Evolutionary conservation across 108 stramenopile genomes (phyloP).

Genomic region (Poteriospumella lacustris): DNA sequence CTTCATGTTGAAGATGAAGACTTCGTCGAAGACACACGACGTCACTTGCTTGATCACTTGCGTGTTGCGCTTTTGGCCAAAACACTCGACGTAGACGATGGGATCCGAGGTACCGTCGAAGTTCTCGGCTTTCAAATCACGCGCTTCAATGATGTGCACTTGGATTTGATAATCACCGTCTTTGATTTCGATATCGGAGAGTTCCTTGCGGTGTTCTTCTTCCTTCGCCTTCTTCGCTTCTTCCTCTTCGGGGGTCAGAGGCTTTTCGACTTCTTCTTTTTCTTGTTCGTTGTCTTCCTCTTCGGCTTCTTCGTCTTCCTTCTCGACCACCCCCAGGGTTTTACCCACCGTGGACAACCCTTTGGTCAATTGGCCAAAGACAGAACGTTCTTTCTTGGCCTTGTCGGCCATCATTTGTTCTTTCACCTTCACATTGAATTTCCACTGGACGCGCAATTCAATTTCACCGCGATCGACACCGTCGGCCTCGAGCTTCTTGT

Average conservation of each 20-base stretch:
- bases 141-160: slow-evolving; percentile 59
- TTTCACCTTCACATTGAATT: not conserved
- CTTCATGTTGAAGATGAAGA: slow-evolving; percentile 41
- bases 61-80: slow-evolving; percentile 40
- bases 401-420: not conserved
- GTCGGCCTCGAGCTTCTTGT: not conserved
- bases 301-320: not conserved
- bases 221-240: not conserved
- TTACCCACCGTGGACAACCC: not conserved
- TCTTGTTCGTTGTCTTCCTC: slow-evolving; percentile 4
- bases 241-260: slow-evolving; percentile 15
- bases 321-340: not conserved
- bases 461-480: slow-evolving; percentile 25
- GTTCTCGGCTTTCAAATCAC: slow-evolving; percentile 58
- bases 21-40: slow-evolving; percentile 51
- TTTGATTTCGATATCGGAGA: slow-evolving; percentile 34
- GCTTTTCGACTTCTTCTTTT: too few species aligned
- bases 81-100: slow-evolving; percentile 42
- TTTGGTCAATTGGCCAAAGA: not conserved
- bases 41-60: slow-evolving; percentile 36
- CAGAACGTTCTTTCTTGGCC: not conserved
- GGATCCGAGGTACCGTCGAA: slow-evolving; percentile 51
- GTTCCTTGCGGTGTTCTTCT: slow-evolving; percentile 32
- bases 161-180: slow-evolving; percentile 57
- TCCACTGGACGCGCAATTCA: not conserved